phyloP scores from a whole-genome alignment of 2,329 filamentous ascomycete species.

The Colletotrichum tropicale region DNA sequence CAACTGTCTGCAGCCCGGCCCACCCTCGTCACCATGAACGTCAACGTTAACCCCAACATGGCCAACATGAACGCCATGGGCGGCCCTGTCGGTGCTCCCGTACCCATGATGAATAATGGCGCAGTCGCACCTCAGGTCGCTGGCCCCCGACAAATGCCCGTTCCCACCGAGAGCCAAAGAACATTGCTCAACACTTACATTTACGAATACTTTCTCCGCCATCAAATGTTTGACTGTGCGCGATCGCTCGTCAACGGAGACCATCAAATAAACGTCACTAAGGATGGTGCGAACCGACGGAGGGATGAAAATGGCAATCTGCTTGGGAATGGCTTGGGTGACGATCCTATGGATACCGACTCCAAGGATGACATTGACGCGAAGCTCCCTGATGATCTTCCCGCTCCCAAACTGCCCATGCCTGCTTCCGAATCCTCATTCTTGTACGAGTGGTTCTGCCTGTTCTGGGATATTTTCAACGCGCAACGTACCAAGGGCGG shows the following conservation, averaged over 20 bases:
- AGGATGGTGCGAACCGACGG: conserved; percentile 72
- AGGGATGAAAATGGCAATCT: conserved; percentile 71
- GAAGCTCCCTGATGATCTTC: conserved; percentile 81
- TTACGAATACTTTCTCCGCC: conserved; percentile 89
- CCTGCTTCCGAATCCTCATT: conserved; percentile 77
- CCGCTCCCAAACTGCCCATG: conserved; percentile 71
- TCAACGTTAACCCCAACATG: conserved; percentile 65
- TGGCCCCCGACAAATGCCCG: conserved; percentile 24
- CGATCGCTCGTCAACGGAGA: conserved; percentile 72
- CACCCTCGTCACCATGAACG: conserved; percentile 54
- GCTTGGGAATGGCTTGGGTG: conserved; percentile 70
- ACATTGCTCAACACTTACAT: conserved; percentile 82
- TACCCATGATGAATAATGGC: conserved; percentile 72
- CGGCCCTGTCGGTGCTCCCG: conserved; percentile 66
- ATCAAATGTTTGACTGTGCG: conserved; percentile 84
- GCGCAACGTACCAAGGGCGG: conserved; percentile 76
- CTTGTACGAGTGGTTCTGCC: conserved; percentile 95
- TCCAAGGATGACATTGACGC: conserved; percentile 76
- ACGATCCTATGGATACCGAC: conserved; percentile 83
- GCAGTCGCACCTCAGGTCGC: conserved; percentile 33
- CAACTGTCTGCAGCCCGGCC: conserved; percentile 39
- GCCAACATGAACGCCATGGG: conserved; percentile 73
- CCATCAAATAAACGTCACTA: conserved; percentile 68
- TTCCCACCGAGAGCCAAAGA: conserved; percentile 46
- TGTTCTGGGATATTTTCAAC: conserved; percentile 96